phyloP scores from a whole-genome alignment of 2,329 filamentous ascomycete species.

The Acarospora socialis region DNA sequence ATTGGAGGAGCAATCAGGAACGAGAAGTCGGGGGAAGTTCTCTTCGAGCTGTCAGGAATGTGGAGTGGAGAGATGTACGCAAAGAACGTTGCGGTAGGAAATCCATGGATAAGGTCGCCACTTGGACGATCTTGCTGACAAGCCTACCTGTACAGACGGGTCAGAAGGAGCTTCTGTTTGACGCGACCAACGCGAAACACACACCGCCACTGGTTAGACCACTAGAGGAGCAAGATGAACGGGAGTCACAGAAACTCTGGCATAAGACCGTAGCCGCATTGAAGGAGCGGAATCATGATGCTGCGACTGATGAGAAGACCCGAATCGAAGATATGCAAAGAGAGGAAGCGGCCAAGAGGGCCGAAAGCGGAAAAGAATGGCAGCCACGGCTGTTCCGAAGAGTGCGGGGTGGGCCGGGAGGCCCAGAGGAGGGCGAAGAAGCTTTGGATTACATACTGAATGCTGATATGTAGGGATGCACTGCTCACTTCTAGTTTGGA shows the following conservation, averaged over 20 bases:
- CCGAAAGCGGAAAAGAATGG: conserved; percentile 73
- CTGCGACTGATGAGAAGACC: conserved; percentile 91
- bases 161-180: conserved; percentile 78
- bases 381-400: conserved; percentile 69
- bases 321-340: conserved; percentile 86
- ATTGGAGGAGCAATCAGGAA: conserved; percentile 87
- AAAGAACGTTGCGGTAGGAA: conserved; percentile 63
- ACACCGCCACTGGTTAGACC: conserved; percentile 61
- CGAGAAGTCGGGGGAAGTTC: conserved; percentile 66
- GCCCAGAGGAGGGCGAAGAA: conserved; percentile 66
- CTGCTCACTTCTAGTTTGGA: neutral
- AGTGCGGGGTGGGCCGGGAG: conserved; percentile 56
- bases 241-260: conserved; percentile 87
- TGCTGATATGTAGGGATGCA: conserved; percentile 54
- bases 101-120: conserved; percentile 6
- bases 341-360: conserved; percentile 68
- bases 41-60: conserved; percentile 83
- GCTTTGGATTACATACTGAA: conserved; percentile 92
- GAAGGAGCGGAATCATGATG: conserved; percentile 68
- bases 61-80: conserved; percentile 95
- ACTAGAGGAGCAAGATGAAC: conserved; percentile 70
- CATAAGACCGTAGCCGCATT: conserved; percentile 66
- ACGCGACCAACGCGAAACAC: conserved; percentile 65
- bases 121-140: conserved; percentile 11
- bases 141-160: conserved; percentile 49